Evolutionary conservation across 2,329 filamentous ascomycete species (phyloP), one percentile per base, ranked within the genome.

Genomic region (Diaporthe citriasiana): DNA sequence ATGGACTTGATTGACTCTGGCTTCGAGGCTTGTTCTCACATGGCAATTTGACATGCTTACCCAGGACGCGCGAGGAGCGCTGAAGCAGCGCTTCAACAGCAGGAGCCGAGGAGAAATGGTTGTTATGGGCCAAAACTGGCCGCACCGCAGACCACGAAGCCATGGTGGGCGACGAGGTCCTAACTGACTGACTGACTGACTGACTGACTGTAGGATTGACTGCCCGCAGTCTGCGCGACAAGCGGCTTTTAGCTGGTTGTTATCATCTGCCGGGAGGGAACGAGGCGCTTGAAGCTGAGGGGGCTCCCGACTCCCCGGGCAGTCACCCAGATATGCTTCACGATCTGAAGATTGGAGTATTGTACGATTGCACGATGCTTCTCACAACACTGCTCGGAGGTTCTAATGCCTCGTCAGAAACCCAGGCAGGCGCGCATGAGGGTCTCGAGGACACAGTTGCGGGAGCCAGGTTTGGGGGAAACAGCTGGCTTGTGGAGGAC

Each of bases 71-170:
- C 42, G 70, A 59, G 38, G 75, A 76, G 53, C 70, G 72, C 27
- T 68, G 73, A 15, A 76, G 70, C 19, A 78, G 72, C 40, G 63
- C 74, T 66, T 76, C 74, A 10, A 75, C 74, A 35, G 76, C 59
- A 53, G 63, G 75, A 13, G 71, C 42, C 7, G 70, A 42, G 60
- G 60, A 17, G 8, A 65, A 6, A 42, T 70, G 70, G 57, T 65
- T 65, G 38, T 60, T 66, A 40, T 74, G 73, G 71, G 74, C 77
- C 76, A 77, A 59, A 71, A 76, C 76, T 69, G 78, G 77, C 72
- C 78, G 76, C 45, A 76, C 59, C 50, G 77, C 65, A 68, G 76
- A 75, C 77, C 76, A 79, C 59, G 77, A 79, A 55, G 77, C 75
- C 76, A 77, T 77, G 60, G 35, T 57, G 65, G 45, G 30, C 38